These are phyloP conservation scores for Cytospora piceicola DNA, from an alignment of 2,329 filamentous ascomycete genomes.

Conservation along the genomic window DNA sequence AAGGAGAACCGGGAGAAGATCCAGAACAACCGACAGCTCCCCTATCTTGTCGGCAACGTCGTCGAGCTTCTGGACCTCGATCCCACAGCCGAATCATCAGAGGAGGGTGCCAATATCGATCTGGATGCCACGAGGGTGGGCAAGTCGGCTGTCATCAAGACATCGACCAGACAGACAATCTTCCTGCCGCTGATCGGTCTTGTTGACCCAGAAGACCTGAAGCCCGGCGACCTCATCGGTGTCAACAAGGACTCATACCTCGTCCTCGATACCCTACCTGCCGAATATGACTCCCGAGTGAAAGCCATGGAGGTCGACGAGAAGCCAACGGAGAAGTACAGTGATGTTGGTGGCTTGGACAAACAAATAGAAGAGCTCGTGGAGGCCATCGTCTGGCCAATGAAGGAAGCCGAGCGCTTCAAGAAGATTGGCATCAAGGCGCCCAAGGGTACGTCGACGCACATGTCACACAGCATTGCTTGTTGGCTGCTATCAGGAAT, in stretches of 20 bases:
- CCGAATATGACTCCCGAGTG: slow-evolving; percentile 97
- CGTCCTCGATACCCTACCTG: slow-evolving; percentile 92
- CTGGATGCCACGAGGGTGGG: slow-evolving; percentile 94
- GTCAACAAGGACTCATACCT: slow-evolving; percentile 99
- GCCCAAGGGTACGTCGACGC: slow-evolving; percentile 77
- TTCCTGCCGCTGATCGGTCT: slow-evolving; percentile 96
- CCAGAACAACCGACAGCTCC: slow-evolving; percentile 98
- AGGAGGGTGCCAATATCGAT: slow-evolving; percentile 98
- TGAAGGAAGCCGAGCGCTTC: slow-evolving; percentile 99
- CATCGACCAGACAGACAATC: slow-evolving; percentile 96
- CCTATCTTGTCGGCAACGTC: slow-evolving; percentile 97
- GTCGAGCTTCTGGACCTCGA: slow-evolving; percentile 97
- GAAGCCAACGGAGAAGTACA: slow-evolving; percentile 99
- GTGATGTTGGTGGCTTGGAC: slow-evolving; percentile 93
- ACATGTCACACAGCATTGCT: not conserved
- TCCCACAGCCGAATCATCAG: slow-evolving; percentile 90
- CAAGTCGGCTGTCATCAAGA: slow-evolving; percentile 99
- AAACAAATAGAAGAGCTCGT: slow-evolving; percentile 99
- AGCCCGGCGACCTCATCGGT: slow-evolving; percentile 94
- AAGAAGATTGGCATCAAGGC: slow-evolving; percentile 99
- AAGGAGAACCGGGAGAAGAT: slow-evolving; percentile 99
- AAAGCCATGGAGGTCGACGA: slow-evolving; percentile 99
- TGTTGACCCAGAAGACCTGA: slow-evolving; percentile 92
- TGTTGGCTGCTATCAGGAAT: slow-evolving; percentile 17
- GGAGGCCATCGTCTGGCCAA: slow-evolving; percentile 98